Evolutionary conservation across 139 green algal species (phyloP).

Genomic region (Diplosphaera chodatii): DNA sequence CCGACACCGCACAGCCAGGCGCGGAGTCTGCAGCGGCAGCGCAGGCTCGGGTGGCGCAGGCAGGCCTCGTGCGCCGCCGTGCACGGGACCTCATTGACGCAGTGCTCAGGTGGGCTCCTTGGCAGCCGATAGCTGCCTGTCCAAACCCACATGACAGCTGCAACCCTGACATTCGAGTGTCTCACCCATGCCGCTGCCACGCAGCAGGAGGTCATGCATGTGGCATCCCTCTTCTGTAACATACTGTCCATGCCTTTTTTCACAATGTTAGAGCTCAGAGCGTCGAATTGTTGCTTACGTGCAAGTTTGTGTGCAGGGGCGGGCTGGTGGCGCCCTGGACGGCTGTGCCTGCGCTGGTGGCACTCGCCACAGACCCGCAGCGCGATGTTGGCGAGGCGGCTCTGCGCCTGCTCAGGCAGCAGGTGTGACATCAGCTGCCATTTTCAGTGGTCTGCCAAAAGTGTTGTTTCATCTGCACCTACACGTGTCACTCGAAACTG

Average conservation of each 20-base stretch:
- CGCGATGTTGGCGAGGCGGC: constrained; percentile 24
- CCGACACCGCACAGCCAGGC: constrained; percentile 9
- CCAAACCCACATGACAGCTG: too few relatives aligned
- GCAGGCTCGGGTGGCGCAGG: constrained; percentile 1
- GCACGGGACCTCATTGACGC: constrained; percentile 69
- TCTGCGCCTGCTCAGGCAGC: constrained; percentile 21
- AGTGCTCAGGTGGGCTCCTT: constrained; percentile 34
- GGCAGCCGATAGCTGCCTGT: neutral
- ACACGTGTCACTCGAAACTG: too few relatives aligned
- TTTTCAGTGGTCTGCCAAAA: too few relatives aligned
- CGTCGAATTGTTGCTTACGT: too few relatives aligned
- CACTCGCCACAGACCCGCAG: constrained; percentile 50
- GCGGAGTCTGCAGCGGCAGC: neutral
- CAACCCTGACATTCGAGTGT: too few relatives aligned
- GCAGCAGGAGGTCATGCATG: too few relatives aligned
- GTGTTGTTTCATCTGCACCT: too few relatives aligned
- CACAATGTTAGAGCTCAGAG: too few relatives aligned
- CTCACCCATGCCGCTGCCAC: too few relatives aligned
- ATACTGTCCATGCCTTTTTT: too few relatives aligned
- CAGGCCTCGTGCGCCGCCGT: constrained; percentile 32
- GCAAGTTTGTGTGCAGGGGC: constrained; percentile 7
- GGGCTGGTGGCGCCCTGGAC: constrained; percentile 71
- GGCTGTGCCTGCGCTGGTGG: constrained; percentile 48
- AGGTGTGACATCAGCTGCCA: constrained; percentile 13
- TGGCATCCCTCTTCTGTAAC: too few relatives aligned